phyloP scores from a whole-genome alignment of 139 green algal species.

The Picochlorum sp. region DNA sequence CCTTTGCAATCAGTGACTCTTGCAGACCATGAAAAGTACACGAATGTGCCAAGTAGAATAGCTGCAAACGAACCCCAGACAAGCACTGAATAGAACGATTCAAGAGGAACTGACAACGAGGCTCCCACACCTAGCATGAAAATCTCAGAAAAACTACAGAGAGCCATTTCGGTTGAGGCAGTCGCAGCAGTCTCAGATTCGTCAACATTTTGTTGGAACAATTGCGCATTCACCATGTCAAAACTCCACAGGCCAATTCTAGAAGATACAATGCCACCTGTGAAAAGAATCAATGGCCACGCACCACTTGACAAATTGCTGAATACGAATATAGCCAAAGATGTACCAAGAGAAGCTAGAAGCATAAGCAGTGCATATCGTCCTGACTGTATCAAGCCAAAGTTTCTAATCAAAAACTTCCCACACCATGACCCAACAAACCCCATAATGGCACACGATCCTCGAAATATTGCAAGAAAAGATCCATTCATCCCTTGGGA shows the following conservation, averaged over 20 bases:
- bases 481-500: slow-evolving; percentile 26
- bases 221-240: slow-evolving; percentile 42
- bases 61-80: slow-evolving; percentile 23
- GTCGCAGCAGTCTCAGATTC: slow-evolving; percentile 26
- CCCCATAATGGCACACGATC: slow-evolving; percentile 33
- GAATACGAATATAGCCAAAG: slow-evolving; percentile 9
- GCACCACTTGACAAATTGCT: not conserved
- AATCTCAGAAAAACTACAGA: slow-evolving; percentile 40
- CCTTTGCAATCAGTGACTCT: too few relatives aligned
- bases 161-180: slow-evolving; percentile 32
- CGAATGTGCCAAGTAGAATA: slow-evolving; percentile 14
- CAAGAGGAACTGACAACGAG: slow-evolving; percentile 8
- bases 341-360: slow-evolving; percentile 11
- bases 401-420: slow-evolving; percentile 18
- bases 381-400: slow-evolving; percentile 32
- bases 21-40: slow-evolving; percentile 25
- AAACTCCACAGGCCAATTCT: slow-evolving; percentile 41
- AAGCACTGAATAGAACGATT: slow-evolving; percentile 12
- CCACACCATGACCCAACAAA: slow-evolving; percentile 37
- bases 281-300: slow-evolving; percentile 25
- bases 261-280: slow-evolving; percentile 31
- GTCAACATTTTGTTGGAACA: slow-evolving; percentile 38
- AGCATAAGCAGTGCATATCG: slow-evolving; percentile 16
- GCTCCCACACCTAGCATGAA: slow-evolving; percentile 39
- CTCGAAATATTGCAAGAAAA: slow-evolving; percentile 23